Conservation (phyloP, 169 alveolate genomes). For the Ichthyophthirius multifiliis region DNA sequence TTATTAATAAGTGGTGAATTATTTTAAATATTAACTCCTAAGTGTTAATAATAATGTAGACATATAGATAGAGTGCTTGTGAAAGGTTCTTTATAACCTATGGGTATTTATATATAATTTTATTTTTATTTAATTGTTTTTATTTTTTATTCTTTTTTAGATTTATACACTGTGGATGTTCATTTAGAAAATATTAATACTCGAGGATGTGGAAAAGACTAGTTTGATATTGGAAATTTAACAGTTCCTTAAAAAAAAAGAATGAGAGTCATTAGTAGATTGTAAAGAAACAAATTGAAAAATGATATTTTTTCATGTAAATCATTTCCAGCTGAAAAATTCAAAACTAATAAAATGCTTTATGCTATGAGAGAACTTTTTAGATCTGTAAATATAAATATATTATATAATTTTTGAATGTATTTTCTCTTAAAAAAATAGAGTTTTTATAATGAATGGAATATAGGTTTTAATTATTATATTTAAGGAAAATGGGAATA, state of each 20-base stretch:
- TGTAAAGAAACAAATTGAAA: constrained; percentile 24
- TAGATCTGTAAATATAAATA: background rate
- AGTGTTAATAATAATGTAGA: constrained; percentile 31
- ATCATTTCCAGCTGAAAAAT: constrained; percentile 49
- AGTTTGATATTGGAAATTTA: background rate
- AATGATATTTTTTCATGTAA: constrained; percentile 27
- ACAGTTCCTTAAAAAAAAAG: constrained; percentile 17
- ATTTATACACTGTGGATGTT: constrained; percentile 47
- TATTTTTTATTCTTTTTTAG: background rate
- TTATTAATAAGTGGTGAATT: constrained; percentile 58
- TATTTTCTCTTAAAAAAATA: constrained; percentile 14
- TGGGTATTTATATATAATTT: constrained; percentile 54
- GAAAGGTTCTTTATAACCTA: constrained; percentile 46
- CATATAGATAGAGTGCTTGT: constrained; percentile 52
- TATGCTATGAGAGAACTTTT: constrained; percentile 66
- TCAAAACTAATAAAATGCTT: constrained; percentile 57
- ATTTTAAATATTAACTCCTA: constrained; percentile 15
- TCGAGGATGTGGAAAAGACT: constrained; percentile 17
- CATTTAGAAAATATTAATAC: constrained; percentile 3
- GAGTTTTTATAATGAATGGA: constrained; percentile 71
- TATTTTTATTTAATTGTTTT: background rate
- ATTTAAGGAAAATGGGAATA: constrained; percentile 82
- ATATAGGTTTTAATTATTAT: constrained; percentile 70
- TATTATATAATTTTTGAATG: background rate
- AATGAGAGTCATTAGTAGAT: constrained; percentile 24